Evolutionary conservation across 441 rosid species (phyloP).

Genomic region (Erodium chrysanthum): DNA sequence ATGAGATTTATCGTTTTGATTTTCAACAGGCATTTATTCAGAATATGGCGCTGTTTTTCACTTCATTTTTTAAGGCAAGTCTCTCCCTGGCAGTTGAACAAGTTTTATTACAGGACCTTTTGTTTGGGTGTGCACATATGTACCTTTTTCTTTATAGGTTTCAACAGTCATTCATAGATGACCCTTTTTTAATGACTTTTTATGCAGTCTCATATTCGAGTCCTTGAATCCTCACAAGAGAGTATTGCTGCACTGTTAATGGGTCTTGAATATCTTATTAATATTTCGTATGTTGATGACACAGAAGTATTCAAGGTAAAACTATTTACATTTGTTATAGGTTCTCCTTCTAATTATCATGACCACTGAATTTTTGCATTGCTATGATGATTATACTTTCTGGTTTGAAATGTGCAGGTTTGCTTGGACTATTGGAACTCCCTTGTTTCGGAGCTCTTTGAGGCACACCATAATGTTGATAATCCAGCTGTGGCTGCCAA

Average conservation of each 20-base stretch:
- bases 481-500: constrained; percentile 66
- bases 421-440: constrained; percentile 99
- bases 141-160: not conserved
- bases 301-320: constrained; percentile 97
- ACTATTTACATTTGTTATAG: not conserved
- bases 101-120: not conserved
- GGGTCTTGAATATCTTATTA: constrained; percentile 91
- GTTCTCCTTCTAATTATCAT: not conserved
- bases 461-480: constrained; percentile 73
- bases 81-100: constrained; percentile 8
- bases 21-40: constrained; percentile 87
- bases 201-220: constrained; percentile 75
- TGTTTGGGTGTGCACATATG: not conserved
- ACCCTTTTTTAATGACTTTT: constrained; percentile 1
- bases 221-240: constrained; percentile 71
- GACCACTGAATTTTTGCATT: not conserved
- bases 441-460: constrained; percentile 83
- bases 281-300: constrained; percentile 92
- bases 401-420: constrained; percentile 46
- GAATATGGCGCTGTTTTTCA: constrained; percentile 89
- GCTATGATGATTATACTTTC: constrained; percentile 1
- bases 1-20: constrained; percentile 11
- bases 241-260: constrained; percentile 46
- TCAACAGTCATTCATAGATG: not conserved
- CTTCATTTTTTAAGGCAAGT: constrained; percentile 85